Conservation (phyloP, 2,329 filamentous ascomycete species). For the Exserohilum turcica region DNA sequence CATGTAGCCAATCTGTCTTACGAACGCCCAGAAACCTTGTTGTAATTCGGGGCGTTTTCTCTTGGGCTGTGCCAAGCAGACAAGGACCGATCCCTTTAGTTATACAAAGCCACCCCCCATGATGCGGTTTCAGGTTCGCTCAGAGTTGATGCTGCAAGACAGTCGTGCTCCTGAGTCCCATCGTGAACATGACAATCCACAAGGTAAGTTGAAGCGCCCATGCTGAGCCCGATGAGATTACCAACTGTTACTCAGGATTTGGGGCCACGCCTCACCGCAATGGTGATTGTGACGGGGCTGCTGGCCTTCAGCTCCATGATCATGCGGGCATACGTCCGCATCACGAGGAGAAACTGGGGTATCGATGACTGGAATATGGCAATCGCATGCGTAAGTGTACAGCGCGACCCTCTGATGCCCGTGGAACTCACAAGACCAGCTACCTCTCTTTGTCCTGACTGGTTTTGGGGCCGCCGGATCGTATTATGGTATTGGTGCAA, state of each 20-base stretch:
- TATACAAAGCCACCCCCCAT: neutral
- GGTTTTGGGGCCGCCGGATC: constrained; percentile 35
- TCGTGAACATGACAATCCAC: constrained; percentile 10
- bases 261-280: constrained; percentile 24
- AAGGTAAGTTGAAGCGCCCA: constrained; percentile 2
- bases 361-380: constrained; percentile 41
- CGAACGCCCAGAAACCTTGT: neutral
- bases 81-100: neutral
- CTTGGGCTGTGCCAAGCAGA: neutral
- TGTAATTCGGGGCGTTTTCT: neutral
- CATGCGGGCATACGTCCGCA: constrained; percentile 24
- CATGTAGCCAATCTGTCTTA: neutral
- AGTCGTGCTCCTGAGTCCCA: neutral
- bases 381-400: constrained; percentile 5
- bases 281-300: constrained; percentile 20
- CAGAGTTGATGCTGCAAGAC: neutral
- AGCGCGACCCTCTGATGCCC: neutral
- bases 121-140: neutral
- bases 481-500: constrained; percentile 41
- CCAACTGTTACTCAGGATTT: constrained; percentile 11
- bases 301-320: constrained; percentile 22
- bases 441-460: constrained; percentile 12
- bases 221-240: neutral
- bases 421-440: neutral
- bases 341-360: constrained; percentile 30